Evolutionary conservation across 176 grass and related monocot species (phyloP).

Genomic region (Guadua angustifolia): DNA sequence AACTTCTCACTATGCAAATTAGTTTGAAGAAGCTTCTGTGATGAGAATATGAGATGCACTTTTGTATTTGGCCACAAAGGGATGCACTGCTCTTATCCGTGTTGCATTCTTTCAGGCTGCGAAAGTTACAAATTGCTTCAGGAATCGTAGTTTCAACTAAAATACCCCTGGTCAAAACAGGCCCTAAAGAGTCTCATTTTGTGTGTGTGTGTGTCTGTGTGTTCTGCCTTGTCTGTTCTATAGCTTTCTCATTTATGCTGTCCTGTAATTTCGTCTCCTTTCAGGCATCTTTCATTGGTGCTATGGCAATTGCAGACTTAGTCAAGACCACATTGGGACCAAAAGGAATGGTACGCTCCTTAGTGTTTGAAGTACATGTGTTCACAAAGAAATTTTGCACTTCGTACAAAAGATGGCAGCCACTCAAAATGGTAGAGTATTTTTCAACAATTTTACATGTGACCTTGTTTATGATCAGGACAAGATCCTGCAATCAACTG

Average conservation of each 20-base stretch:
- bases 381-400: too few species aligned
- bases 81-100: neutral
- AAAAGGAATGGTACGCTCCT: slow-evolving; percentile 82
- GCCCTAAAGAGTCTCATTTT: neutral
- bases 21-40: neutral
- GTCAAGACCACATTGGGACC: slow-evolving; percentile 92
- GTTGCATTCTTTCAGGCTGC: neutral
- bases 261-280: neutral
- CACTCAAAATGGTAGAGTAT: too few species aligned
- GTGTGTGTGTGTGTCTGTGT: too few species aligned
- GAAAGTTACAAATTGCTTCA: neutral
- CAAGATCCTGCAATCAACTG: too few species aligned
- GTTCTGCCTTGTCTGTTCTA: neutral
- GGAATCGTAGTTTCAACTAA: neutral
- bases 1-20: neutral
- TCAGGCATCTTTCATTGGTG: slow-evolving; percentile 84
- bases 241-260: neutral
- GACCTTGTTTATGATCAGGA: too few species aligned
- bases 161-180: neutral
- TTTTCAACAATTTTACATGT: too few species aligned
- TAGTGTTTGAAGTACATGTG: neutral
- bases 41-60: neutral
- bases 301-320: slow-evolving; percentile 82
- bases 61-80: neutral
- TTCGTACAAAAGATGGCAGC: too few species aligned